phyloP scores from a whole-genome alignment of 441 rosid species.

The Syzygium malaccense region DNA sequence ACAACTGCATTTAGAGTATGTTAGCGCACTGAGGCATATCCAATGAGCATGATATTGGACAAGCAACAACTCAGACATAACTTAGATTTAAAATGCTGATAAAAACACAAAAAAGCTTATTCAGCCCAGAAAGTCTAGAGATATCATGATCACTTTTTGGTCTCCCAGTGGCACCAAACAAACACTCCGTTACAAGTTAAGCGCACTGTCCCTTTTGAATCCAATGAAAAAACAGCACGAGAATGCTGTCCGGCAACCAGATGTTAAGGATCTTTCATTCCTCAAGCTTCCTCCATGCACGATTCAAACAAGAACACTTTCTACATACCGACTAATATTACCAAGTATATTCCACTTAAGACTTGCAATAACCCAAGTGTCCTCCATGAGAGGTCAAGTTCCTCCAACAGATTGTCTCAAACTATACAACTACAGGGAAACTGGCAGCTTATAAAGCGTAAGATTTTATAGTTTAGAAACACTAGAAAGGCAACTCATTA shows the following conservation, averaged over 20 bases:
- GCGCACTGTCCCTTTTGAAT: neutral
- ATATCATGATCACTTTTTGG: neutral
- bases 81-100: neutral
- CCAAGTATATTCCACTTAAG: neutral
- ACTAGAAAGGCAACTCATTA: neutral
- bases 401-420: neutral
- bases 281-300: neutral
- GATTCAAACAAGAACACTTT: neutral
- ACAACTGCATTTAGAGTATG: neutral
- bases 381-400: neutral
- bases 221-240: neutral
- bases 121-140: neutral
- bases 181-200: neutral
- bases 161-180: neutral
- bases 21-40: neutral
- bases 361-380: neutral
- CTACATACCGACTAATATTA: neutral
- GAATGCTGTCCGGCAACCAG: neutral
- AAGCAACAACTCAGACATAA: neutral
- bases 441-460: neutral
- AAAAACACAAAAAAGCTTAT: neutral
- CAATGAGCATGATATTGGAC: neutral
- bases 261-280: neutral
- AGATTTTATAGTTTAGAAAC: neutral
- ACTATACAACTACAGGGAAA: neutral